A percentile compares a stretch with the other conserved stretches of the same genome.
These are phyloP conservation scores for Strigomonas galati DNA, from an alignment of 208 protist species.

Conservation along the genomic window DNA sequence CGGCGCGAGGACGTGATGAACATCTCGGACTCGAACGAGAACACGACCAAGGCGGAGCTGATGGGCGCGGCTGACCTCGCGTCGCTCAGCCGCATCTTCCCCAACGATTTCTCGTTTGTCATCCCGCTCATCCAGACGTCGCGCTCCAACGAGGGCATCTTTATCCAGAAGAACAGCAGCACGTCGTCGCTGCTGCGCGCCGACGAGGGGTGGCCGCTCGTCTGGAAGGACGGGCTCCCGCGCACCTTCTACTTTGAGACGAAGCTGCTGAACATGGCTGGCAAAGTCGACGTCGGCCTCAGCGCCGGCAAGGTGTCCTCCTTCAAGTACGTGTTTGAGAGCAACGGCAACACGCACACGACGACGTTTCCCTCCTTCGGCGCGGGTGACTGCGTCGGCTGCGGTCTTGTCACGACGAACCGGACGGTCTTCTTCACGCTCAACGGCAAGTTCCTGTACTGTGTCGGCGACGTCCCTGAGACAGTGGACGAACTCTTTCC, in stretches of 20 bases:
- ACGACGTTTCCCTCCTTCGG: conserved; percentile 53
- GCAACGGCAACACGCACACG: conserved; percentile 49
- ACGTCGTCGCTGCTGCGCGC: conserved; percentile 61
- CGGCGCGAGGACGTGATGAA: conserved; percentile 25
- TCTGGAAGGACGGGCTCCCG: conserved; percentile 70
- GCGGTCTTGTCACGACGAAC: conserved; percentile 66
- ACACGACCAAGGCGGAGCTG: conserved; percentile 38
- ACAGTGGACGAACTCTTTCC: conserved; percentile 54
- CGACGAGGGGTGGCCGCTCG: conserved; percentile 79
- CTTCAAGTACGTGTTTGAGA: conserved; percentile 61
- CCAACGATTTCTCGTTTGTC: conserved; percentile 81
- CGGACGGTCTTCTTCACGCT: conserved; percentile 83
- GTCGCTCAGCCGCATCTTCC: conserved; percentile 67
- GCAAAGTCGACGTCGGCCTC: conserved; percentile 40
- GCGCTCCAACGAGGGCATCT: conserved; percentile 50
- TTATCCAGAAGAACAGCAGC: conserved; percentile 60
- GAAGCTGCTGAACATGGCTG: conserved; percentile 39
- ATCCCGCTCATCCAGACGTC: conserved; percentile 68
- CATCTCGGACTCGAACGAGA: conserved; percentile 27
- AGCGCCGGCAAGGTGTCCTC: conserved; percentile 17
- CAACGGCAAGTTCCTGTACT: conserved; percentile 79
- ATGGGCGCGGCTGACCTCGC: conserved; percentile 58
- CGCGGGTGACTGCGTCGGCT: conserved; percentile 77
- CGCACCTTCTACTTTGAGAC: conserved; percentile 88
- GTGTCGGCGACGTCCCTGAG: conserved; percentile 39